A percentile compares a stretch with the other conserved stretches of the same genome.
Conservation (phyloP, 108 stramenopile species). For the Cyclotella cryptica region DNA sequence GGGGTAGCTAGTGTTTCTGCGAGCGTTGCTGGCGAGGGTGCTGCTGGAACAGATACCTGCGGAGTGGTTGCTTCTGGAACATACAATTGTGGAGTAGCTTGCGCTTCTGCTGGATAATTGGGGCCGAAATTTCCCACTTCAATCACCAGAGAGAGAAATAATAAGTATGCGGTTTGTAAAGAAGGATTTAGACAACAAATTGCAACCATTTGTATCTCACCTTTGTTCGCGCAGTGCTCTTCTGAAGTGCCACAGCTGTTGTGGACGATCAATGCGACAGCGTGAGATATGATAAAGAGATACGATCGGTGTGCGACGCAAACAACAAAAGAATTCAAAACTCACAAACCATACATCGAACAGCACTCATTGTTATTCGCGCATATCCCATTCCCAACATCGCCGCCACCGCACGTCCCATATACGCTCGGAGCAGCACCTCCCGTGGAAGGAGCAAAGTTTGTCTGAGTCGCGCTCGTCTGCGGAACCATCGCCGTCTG, state of each 20-base stretch:
- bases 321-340: neutral
- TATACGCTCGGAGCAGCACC: slow-evolving; percentile 13
- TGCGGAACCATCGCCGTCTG: neutral
- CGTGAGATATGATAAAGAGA: neutral
- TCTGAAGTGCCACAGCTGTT: slow-evolving; percentile 18
- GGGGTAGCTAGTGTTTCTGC: neutral
- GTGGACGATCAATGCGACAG: neutral
- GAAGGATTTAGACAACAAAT: neutral
- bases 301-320: neutral
- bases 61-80: neutral
- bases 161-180: neutral
- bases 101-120: neutral
- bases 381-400: slow-evolving; percentile 40
- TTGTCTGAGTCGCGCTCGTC: neutral
- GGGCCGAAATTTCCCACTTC: slow-evolving; percentile 11
- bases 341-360: slow-evolving; percentile 31
- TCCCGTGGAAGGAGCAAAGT: slow-evolving; percentile 2
- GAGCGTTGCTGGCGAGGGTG: neutral
- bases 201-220: neutral
- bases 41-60: neutral
- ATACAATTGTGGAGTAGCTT: neutral
- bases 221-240: slow-evolving; percentile 14
- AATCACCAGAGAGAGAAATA: neutral
- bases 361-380: slow-evolving; percentile 29
- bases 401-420: slow-evolving; percentile 34